Conservation (phyloP, 2,329 filamentous ascomycete genomes). For the Trichoderma koningii region DNA sequence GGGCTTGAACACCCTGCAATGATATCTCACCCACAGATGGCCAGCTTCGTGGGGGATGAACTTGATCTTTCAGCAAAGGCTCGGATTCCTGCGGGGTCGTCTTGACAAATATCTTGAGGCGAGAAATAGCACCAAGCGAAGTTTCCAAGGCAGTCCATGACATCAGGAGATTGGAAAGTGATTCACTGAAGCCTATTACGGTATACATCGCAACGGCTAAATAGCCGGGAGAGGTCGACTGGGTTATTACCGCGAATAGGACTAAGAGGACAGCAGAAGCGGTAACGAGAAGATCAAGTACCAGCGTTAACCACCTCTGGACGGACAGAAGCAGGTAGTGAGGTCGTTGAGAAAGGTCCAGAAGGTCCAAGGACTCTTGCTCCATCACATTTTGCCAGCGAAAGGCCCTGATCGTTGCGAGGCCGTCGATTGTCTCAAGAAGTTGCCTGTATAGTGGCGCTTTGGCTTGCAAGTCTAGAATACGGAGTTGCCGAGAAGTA, state of each 20-base stretch:
- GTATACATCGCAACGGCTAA: constrained; percentile 28
- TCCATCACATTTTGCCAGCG: constrained; percentile 51
- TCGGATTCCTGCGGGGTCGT: constrained; percentile 19
- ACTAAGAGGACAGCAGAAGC: constrained; percentile 46
- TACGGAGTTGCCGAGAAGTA: constrained; percentile 39
- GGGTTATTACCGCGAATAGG: constrained; percentile 42
- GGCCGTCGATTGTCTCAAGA: constrained; percentile 49
- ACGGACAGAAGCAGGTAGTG: constrained; percentile 57
- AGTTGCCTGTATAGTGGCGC: constrained; percentile 41
- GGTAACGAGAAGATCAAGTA: constrained; percentile 46
- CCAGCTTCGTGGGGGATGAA: neutral
- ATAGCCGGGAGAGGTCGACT: constrained; percentile 10
- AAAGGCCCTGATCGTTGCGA: constrained; percentile 55
- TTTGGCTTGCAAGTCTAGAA: constrained; percentile 43
- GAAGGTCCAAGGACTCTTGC: constrained; percentile 46
- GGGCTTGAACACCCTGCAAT: neutral
- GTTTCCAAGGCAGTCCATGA: constrained; percentile 30
- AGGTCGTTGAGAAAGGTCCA: constrained; percentile 56
- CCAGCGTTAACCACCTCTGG: constrained; percentile 56
- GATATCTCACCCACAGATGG: neutral
- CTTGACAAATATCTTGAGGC: constrained; percentile 19
- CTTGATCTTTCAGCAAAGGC: neutral
- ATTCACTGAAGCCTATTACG: constrained; percentile 26
- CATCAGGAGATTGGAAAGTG: constrained; percentile 26
- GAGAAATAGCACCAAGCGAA: constrained; percentile 28